Evolutionary conservation across 1,284 basidiomycete species (phyloP).

Genomic region (Trichosporon sp.): DNA sequence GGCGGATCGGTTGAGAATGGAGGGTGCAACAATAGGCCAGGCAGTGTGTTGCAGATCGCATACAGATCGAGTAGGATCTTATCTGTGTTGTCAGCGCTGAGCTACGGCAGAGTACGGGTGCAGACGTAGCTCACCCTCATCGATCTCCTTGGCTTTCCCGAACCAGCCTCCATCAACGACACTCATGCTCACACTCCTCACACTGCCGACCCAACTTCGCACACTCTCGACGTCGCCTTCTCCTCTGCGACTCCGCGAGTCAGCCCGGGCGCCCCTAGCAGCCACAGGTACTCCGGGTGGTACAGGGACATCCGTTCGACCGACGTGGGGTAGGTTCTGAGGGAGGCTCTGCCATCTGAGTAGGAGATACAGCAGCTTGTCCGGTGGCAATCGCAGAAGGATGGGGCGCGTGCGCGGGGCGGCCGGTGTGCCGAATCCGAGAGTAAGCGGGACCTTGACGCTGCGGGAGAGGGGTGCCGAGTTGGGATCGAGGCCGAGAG

Average conservation of each 20-base stretch:
- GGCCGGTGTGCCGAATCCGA: conserved; percentile 40
- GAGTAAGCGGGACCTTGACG: conserved; percentile 42
- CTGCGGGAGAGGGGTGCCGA: conserved; percentile 38
- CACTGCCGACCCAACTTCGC: conserved; percentile 48
- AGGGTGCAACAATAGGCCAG: conserved; percentile 44
- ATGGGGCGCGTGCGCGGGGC: conserved; percentile 27
- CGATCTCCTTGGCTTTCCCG: conserved; percentile 35
- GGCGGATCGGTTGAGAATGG: conserved; percentile 42
- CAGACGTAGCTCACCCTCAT: conserved; percentile 43
- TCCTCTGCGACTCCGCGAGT: conserved; percentile 1
- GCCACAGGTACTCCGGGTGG: conserved; percentile 34
- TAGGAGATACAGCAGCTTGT: conserved; percentile 46
- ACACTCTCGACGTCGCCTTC: conserved; percentile 48
- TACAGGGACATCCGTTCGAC: conserved; percentile 45
- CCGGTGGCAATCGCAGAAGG: conserved; percentile 45
- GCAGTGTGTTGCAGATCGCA: conserved; percentile 44
- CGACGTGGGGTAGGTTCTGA: conserved; percentile 40
- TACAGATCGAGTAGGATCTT: conserved; percentile 43
- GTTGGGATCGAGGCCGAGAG: conserved; percentile 45
- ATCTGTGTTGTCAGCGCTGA: conserved; percentile 27
- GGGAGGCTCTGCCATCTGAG: conserved; percentile 44
- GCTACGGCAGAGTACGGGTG: background rate
- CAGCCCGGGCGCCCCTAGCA: conserved; percentile 29
- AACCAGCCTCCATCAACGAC: conserved; percentile 33
- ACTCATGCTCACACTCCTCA: conserved; percentile 36